phyloP scores from a whole-genome alignment of 805 yeast species.

The Clavispora fructus region DNA sequence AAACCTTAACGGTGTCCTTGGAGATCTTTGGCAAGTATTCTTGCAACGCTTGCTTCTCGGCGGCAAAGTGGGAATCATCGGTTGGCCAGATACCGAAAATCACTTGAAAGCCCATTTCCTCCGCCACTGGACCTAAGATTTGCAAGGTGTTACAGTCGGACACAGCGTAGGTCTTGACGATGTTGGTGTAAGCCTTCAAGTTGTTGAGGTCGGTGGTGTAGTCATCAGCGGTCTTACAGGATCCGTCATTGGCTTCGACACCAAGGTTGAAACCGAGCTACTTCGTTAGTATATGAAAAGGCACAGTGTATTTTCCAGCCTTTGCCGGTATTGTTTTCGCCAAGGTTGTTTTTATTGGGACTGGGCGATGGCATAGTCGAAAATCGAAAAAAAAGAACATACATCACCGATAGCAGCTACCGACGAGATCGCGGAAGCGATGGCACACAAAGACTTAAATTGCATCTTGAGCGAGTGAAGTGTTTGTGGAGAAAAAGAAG shows the following conservation, averaged over 20 bases:
- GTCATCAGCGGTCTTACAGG: constrained; percentile 71
- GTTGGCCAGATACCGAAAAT: constrained; percentile 94
- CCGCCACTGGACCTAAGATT: constrained; percentile 82
- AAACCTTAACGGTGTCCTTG: constrained; percentile 61
- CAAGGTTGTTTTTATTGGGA: not conserved
- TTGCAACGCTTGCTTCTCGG: constrained; percentile 69
- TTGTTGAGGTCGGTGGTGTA: constrained; percentile 62
- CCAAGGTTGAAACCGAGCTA: constrained; percentile 61
- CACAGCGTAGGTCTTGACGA: constrained; percentile 82
- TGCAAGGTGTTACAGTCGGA: constrained; percentile 91
- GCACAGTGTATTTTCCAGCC: no score
- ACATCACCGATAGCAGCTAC: constrained; percentile 57
- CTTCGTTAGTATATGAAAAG: constrained; percentile 7
- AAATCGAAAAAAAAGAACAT: constrained; percentile 13
- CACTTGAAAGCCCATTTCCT: constrained; percentile 65
- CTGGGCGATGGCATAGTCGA: not conserved
- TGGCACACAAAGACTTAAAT: constrained; percentile 37
- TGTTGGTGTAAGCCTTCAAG: constrained; percentile 53
- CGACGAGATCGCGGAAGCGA: constrained; percentile 45
- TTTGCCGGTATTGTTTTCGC: not conserved
- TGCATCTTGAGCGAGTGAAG: constrained; percentile 22
- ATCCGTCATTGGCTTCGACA: constrained; percentile 66
- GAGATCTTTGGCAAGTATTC: constrained; percentile 69
- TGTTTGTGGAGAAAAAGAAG: not conserved
- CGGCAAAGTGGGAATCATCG: constrained; percentile 69